These are phyloP conservation scores for Hyphopichia burtonii DNA, from an alignment of 1,139 yeast species.

Conservation along the genomic window DNA sequence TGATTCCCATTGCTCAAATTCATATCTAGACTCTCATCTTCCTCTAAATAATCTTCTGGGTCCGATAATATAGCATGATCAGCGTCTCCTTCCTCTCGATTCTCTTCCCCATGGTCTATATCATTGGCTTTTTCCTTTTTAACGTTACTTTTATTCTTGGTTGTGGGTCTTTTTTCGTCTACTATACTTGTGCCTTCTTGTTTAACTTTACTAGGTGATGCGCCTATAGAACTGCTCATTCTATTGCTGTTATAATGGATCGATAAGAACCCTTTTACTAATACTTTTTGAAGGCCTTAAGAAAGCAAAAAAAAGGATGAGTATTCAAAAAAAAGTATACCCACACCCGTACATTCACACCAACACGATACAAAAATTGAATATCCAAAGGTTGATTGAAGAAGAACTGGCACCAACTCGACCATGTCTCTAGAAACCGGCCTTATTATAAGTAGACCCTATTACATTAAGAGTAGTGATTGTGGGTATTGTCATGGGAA, in stretches of 20 bases:
- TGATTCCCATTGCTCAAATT: constrained; percentile 53
- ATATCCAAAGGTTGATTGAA: no score
- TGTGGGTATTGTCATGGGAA: constrained; percentile 68
- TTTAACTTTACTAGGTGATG: not conserved
- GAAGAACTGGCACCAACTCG: not conserved
- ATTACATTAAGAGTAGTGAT: constrained; percentile 20
- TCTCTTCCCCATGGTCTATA: constrained; percentile 7
- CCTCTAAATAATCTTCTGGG: constrained; percentile 50
- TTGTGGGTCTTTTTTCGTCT: not conserved
- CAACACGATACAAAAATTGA: no score
- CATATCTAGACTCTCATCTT: constrained; percentile 63
- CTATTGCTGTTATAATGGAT: no score
- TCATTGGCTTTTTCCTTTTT: constrained; percentile 11
- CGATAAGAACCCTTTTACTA: no score
- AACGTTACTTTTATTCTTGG: constrained; percentile 6
- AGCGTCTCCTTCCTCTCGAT: constrained; percentile 20
- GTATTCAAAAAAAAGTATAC: no score
- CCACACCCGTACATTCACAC: no score
- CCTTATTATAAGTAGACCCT: constrained; percentile 16
- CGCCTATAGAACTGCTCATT: not conserved
- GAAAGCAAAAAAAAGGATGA: no score
- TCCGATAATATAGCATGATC: constrained; percentile 40
- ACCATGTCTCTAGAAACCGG: constrained; percentile 2
- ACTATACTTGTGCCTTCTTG: not conserved
- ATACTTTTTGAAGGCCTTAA: no score